Evolutionary conservation across 148 eudicot genomes (phyloP).

Genomic region (Agrostemma githago): DNA sequence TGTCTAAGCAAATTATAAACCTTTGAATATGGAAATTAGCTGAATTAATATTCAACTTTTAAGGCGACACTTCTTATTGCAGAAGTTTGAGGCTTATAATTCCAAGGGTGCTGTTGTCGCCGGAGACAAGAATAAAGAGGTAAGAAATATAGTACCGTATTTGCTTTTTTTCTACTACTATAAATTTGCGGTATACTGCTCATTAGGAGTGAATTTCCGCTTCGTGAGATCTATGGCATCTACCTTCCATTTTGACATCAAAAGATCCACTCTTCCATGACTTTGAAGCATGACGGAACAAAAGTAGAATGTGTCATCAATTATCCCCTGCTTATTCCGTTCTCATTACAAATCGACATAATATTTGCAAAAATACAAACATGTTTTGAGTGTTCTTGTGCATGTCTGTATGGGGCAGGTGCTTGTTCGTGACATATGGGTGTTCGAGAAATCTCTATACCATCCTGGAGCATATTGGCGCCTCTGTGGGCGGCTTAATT

Average conservation of each 20-base stretch:
- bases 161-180: background rate
- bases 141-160: constrained; percentile 15
- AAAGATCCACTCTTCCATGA: background rate
- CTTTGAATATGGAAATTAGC: background rate
- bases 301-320: background rate
- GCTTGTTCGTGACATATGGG: constrained; percentile 45
- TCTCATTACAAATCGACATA: background rate
- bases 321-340: background rate
- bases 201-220: background rate
- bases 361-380: background rate
- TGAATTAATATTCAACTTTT: background rate
- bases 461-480: constrained; percentile 84
- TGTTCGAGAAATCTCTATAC: constrained; percentile 87
- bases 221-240: background rate
- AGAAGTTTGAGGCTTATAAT: constrained; percentile 97
- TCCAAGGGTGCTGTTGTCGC: constrained; percentile 67
- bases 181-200: background rate
- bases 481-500: constrained; percentile 73
- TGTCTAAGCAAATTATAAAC: too few relatives aligned
- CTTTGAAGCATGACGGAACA: background rate
- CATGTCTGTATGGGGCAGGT: background rate
- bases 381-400: constrained; percentile 9
- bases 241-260: background rate
- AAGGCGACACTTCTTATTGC: constrained; percentile 23
- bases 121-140: constrained; percentile 93